These are phyloP conservation scores for Coemansia sp. DNA, from an alignment of 192 early-diverging fungal species.

Conservation along the genomic window DNA sequence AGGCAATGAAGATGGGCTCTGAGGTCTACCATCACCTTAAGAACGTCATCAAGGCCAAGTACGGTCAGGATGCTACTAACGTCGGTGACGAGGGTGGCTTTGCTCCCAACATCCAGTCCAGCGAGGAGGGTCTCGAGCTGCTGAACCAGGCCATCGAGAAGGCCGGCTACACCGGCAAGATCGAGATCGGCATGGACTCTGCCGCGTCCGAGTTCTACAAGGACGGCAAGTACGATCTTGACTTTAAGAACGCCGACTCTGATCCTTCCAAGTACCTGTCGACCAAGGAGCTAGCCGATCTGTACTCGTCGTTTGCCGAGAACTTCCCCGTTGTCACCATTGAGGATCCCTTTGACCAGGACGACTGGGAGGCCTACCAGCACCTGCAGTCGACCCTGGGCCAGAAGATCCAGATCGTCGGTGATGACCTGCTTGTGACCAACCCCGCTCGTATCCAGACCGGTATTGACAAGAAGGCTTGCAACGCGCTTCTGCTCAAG, in stretches of 20 bases:
- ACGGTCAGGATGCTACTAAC: constrained; percentile 98
- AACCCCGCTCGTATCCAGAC: constrained; percentile 90
- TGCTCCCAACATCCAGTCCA: constrained; percentile 98
- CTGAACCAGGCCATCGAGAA: constrained; percentile 84
- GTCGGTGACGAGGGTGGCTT: constrained; percentile 99
- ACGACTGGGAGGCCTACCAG: constrained; percentile 93
- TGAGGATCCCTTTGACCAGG: constrained; percentile 99
- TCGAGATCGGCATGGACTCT: constrained; percentile 96
- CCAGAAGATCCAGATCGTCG: constrained; percentile 86
- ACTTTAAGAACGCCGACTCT: constrained; percentile 93
- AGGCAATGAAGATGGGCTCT: constrained; percentile 97
- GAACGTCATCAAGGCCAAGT: constrained; percentile 97
- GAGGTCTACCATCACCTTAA: constrained; percentile 98
- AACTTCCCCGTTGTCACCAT: constrained; percentile 94
- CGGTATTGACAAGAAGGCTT: constrained; percentile 91
- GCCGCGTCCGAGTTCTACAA: constrained; percentile 99
- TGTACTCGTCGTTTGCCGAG: constrained; percentile 78
- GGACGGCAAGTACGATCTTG: constrained; percentile 95
- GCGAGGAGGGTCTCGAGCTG: constrained; percentile 93
- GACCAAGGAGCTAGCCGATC: constrained; percentile 76
- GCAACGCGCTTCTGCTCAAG: constrained; percentile 94
- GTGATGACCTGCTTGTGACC: constrained; percentile 98
- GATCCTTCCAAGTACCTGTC: constrained; percentile 71
- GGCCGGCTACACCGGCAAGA: constrained; percentile 96
- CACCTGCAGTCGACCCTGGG: constrained; percentile 66